A percentile compares a stretch with the other conserved stretches of the same genome.
Conservation (phyloP, 2,329 filamentous ascomycete species). For the Cercospora janseana region DNA sequence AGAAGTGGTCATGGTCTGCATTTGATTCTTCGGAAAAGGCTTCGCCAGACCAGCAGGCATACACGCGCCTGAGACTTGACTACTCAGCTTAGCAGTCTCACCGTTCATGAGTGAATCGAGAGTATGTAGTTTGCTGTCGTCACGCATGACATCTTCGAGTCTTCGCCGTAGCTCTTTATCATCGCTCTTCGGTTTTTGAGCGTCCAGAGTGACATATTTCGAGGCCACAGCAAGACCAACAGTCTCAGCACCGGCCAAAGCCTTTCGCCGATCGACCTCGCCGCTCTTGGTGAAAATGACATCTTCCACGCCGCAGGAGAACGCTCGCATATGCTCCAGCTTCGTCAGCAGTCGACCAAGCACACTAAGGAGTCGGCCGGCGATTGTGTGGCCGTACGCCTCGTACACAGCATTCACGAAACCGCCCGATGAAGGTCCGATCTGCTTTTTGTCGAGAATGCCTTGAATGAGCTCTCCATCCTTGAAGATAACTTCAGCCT, state of each 20-base stretch:
- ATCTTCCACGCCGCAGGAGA: conserved; percentile 97
- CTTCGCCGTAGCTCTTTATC: conserved; percentile 72
- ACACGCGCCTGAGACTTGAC: conserved; percentile 72
- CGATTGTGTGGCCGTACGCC: conserved; percentile 81
- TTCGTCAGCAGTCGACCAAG: conserved; percentile 86
- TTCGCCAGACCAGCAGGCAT: conserved; percentile 82
- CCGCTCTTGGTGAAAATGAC: conserved; percentile 78
- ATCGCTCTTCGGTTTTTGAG: conserved; percentile 59
- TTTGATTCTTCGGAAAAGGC: conserved; percentile 93
- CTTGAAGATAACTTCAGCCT: conserved; percentile 76
- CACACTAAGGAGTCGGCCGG: conserved; percentile 84
- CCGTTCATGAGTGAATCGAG: conserved; percentile 86
- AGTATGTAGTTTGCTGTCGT: conserved; percentile 85
- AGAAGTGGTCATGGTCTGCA: conserved; percentile 97
- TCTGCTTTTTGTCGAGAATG: conserved; percentile 92
- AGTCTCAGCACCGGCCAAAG: conserved; percentile 63
- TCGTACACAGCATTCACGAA: conserved; percentile 92
- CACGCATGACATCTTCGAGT: conserved; percentile 84
- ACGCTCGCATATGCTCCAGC: conserved; percentile 87
- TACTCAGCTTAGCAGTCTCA: conserved; percentile 67
- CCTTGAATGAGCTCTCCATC: conserved; percentile 85
- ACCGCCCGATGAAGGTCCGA: conserved; percentile 82
- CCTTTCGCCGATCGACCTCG: conserved; percentile 67
- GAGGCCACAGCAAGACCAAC: conserved; percentile 78
- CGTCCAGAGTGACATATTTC: conserved; percentile 80